Conservation (phyloP, 2,329 filamentous ascomycete genomes). For the Beauveria bassiana region DNA sequence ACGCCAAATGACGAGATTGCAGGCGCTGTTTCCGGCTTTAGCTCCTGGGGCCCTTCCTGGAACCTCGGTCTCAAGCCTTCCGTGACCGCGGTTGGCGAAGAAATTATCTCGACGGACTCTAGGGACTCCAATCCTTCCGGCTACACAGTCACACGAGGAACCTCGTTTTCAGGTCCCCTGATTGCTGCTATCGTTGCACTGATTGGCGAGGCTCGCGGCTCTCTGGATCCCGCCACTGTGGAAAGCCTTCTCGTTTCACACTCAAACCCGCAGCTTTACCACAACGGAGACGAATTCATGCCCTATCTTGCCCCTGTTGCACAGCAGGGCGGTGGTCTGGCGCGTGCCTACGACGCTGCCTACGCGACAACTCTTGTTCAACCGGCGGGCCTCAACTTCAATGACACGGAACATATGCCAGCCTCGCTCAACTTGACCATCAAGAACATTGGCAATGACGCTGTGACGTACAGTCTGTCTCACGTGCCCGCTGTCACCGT, state of each 20-base stretch:
- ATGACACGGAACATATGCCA: slow-evolving; percentile 45
- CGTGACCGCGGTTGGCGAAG: slow-evolving; percentile 30
- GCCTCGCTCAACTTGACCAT: slow-evolving; percentile 39
- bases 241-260: slow-evolving; percentile 37
- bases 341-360: slow-evolving; percentile 10
- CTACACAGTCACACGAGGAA: slow-evolving; percentile 23
- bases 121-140: slow-evolving; percentile 28
- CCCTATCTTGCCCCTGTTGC: not conserved
- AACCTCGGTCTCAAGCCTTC: slow-evolving; percentile 33
- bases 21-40: slow-evolving; percentile 25
- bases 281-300: slow-evolving; percentile 21
- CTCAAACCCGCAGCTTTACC: slow-evolving; percentile 32
- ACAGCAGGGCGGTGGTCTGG: slow-evolving; percentile 13
- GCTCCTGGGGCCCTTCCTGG: slow-evolving; percentile 34
- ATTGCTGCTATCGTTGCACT: slow-evolving; percentile 30
- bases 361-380: slow-evolving; percentile 3
- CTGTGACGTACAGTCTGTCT: slow-evolving; percentile 39
- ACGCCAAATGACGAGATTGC: slow-evolving; percentile 19
- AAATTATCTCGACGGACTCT: slow-evolving; percentile 35
- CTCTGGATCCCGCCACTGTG: slow-evolving; percentile 34
- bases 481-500: slow-evolving; percentile 39
- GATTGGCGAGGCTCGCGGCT: slow-evolving; percentile 35
- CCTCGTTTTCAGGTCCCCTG: slow-evolving; percentile 39
- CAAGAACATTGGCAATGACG: slow-evolving; percentile 38
- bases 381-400: slow-evolving; percentile 29